Conservation (phyloP, 345 rosid genomes). For the Sapria himalayana region DNA sequence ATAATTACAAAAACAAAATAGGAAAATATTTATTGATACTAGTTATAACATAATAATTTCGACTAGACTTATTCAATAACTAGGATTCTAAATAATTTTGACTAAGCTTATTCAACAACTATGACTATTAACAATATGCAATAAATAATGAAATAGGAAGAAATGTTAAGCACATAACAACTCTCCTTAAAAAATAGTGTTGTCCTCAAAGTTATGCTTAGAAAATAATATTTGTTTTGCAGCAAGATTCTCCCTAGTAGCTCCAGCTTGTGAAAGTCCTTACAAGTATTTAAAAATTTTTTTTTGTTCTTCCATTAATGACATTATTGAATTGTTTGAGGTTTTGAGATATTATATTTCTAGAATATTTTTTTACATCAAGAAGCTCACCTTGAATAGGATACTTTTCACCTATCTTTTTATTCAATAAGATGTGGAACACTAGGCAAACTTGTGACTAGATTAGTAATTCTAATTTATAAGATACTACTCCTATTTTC, state of each 20-base stretch:
- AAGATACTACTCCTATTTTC: neutral
- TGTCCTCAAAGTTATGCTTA: neutral
- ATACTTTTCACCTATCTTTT: neutral
- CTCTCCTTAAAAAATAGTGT: neutral
- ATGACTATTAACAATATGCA: no score
- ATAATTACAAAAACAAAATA: no score
- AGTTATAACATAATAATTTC: no score
- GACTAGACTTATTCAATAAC: no score
- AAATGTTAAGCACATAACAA: no score
- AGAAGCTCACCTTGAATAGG: neutral
- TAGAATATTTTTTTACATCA: no score
- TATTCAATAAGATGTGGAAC: constrained; percentile 1
- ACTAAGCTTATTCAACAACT: no score
- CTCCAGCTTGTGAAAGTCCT: neutral
- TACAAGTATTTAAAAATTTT: neutral
- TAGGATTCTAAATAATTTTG: no score
- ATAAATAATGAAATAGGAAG: no score
- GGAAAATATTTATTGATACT: no score
- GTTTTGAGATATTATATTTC: neutral
- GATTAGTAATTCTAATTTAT: neutral
- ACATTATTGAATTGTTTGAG: neutral
- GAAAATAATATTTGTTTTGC: neutral
- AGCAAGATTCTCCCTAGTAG: neutral
- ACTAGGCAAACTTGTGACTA: neutral
- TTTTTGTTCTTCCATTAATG: neutral